Evolutionary conservation across 2,329 filamentous ascomycete species (phyloP).

Genomic region (Diplocarpon mali): DNA sequence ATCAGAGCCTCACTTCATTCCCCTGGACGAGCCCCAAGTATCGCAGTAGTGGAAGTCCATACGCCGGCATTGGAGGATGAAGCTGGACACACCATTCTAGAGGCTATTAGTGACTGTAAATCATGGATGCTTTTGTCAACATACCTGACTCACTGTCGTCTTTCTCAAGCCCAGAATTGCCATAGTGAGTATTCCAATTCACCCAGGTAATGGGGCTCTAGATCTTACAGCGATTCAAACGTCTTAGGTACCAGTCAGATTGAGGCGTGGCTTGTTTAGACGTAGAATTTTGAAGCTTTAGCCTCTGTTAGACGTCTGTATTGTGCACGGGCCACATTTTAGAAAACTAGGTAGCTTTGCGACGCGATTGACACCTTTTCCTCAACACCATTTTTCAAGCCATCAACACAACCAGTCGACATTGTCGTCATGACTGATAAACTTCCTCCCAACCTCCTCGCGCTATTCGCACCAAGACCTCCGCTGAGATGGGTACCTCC

Average conservation of each 20-base stretch:
- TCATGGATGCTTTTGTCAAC: conserved; percentile 7
- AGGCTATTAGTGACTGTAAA: conserved; percentile 9
- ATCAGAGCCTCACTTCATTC: conserved; percentile 69
- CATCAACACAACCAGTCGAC: not conserved
- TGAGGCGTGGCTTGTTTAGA: not conserved
- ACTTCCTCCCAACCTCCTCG: conserved; percentile 81
- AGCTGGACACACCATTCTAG: conserved; percentile 92
- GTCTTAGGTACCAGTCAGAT: not conserved
- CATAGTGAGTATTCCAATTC: conserved; percentile 28
- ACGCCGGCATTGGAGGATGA: conserved; percentile 94
- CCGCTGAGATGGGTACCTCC: conserved; percentile 82
- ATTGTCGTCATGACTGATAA: conserved; percentile 75
- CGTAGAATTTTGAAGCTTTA: not conserved
- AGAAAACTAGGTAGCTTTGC: not conserved
- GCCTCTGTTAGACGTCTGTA: too few species aligned
- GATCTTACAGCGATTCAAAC: too few species aligned
- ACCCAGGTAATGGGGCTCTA: not conserved
- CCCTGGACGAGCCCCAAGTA: conserved; percentile 82
- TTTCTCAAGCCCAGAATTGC: conserved; percentile 42
- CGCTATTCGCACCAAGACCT: conserved; percentile 90
- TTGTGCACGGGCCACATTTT: not conserved
- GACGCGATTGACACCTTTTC: not conserved
- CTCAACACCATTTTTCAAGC: not conserved
- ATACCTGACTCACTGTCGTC: conserved; percentile 43
- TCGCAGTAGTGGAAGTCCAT: conserved; percentile 97